Percentiles rank a stretch among this genome's conserved stretches.
Evolutionary conservation across 148 eudicot genomes (phyloP).

Genomic region (Cornus suecica): DNA sequence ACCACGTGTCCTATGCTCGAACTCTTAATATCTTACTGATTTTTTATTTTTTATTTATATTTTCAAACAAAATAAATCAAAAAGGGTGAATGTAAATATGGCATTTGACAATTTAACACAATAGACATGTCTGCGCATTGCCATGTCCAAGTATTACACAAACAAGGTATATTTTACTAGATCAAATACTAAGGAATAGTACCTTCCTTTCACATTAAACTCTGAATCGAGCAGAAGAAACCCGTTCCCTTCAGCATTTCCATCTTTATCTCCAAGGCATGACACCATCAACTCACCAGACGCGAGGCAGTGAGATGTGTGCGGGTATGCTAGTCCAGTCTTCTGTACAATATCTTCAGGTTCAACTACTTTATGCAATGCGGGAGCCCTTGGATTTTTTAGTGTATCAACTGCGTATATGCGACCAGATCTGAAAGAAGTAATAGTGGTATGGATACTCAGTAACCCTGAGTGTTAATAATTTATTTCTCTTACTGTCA

Average conservation of each 20-base stretch:
- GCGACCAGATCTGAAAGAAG: conserved; percentile 73
- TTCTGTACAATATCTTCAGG: conserved; percentile 66
- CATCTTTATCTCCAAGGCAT: conserved; percentile 88
- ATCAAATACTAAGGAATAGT: not conserved
- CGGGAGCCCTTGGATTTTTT: conserved; percentile 70
- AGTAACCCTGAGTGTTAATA: conserved; percentile 11
- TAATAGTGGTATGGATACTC: not conserved
- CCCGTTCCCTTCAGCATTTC: conserved; percentile 89
- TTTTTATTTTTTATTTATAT: too few species aligned
- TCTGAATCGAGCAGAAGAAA: conserved; percentile 94
- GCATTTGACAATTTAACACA: not conserved
- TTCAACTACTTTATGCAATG: conserved; percentile 79
- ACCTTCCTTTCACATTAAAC: conserved; percentile 99
- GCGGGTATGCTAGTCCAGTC: conserved; percentile 98
- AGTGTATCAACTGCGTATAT: conserved; percentile 81
- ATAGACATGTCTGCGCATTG: not conserved
- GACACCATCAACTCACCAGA: conserved; percentile 91
- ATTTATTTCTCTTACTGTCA: not conserved
- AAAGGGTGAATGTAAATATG: not conserved
- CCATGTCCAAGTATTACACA: not conserved
- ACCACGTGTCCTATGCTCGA: too few species aligned
- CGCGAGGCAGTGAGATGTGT: conserved; percentile 97
- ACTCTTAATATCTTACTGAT: too few species aligned
- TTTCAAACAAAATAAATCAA: not conserved
- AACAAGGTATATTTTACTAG: not conserved